phyloP scores from a whole-genome alignment of 2,329 filamentous ascomycete genomes.

The Fusarium torulosum region DNA sequence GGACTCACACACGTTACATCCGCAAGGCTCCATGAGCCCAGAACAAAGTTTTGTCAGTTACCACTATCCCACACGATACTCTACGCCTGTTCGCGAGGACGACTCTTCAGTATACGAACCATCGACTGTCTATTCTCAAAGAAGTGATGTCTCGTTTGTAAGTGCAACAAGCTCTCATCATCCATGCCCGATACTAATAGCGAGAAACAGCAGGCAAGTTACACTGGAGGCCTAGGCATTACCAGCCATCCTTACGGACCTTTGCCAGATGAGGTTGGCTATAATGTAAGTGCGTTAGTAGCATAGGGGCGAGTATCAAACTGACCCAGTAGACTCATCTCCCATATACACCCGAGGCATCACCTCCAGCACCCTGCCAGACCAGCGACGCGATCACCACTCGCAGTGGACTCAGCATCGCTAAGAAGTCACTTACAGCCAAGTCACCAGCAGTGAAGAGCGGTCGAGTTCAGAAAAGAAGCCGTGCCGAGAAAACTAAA shows the following conservation, averaged over 20 bases:
- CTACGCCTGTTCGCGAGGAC: slow-evolving; percentile 39
- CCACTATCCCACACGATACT: slow-evolving; percentile 30
- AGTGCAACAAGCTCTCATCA: slow-evolving; percentile 6
- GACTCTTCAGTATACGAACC: slow-evolving; percentile 37
- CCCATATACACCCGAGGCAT: slow-evolving; percentile 62
- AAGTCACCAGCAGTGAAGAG: slow-evolving; percentile 35
- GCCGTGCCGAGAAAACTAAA: slow-evolving; percentile 52
- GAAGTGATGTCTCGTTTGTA: slow-evolving; percentile 36
- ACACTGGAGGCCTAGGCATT: slow-evolving; percentile 18
- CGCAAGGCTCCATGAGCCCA: slow-evolving; percentile 18
- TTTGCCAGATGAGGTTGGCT: slow-evolving; percentile 39
- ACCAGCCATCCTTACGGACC: slow-evolving; percentile 37
- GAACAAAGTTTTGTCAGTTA: slow-evolving; percentile 24
- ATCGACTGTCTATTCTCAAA: slow-evolving; percentile 36
- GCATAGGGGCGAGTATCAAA: slow-evolving; percentile 2
- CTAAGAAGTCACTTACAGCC: slow-evolving; percentile 36
- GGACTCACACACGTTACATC: slow-evolving; percentile 35
- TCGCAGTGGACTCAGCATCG: slow-evolving; percentile 53
- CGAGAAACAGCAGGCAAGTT: slow-evolving; percentile 29
- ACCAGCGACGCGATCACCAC: slow-evolving; percentile 51
- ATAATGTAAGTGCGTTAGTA: slow-evolving; percentile 33
- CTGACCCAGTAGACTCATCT: slow-evolving; percentile 26
- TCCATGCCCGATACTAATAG: not conserved
- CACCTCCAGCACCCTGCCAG: slow-evolving; percentile 57
- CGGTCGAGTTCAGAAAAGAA: slow-evolving; percentile 44